Percentiles rank a stretch among this genome's conserved stretches.
Conservation (phyloP, 352 stramenopile species). For the Thalassiosira mediterranea region DNA sequence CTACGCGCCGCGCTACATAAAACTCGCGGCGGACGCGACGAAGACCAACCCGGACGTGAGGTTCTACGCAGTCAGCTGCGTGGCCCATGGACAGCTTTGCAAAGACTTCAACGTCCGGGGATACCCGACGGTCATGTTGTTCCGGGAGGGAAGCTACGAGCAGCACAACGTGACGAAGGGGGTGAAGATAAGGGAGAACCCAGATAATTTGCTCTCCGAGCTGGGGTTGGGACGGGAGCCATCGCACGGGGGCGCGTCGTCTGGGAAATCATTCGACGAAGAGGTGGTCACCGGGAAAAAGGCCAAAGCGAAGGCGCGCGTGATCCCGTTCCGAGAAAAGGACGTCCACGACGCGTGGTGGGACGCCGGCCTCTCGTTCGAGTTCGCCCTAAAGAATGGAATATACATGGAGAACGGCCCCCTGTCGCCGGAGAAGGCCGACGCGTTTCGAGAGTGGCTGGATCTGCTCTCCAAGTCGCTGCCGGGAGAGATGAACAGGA, state of each 20-base stretch:
- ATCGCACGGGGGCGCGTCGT: conserved; percentile 1
- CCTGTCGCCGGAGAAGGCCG: conserved; percentile 29
- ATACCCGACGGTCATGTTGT: conserved; percentile 66
- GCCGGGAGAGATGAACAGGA: conserved; percentile 54
- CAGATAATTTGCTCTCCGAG: conserved; percentile 41
- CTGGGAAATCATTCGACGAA: not conserved
- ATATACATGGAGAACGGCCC: conserved; percentile 63
- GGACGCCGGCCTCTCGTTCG: conserved; percentile 70
- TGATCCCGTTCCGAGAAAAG: conserved; percentile 22
- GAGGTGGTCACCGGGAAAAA: conserved; percentile 3
- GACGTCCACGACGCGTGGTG: conserved; percentile 41
- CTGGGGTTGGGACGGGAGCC: conserved; percentile 25
- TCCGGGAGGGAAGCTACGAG: conserved; percentile 35
- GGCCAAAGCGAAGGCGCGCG: conserved; percentile 9
- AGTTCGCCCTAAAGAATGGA: conserved; percentile 66
- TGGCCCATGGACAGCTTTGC: conserved; percentile 57
- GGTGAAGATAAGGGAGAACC: conserved; percentile 3
- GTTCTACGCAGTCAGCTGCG: conserved; percentile 73
- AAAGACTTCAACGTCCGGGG: conserved; percentile 48
- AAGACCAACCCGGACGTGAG: conserved; percentile 44
- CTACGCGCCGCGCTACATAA: conserved; percentile 58
- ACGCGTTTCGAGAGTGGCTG: conserved; percentile 58
- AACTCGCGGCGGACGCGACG: conserved; percentile 53
- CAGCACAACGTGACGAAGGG: conserved; percentile 30
- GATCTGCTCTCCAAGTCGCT: conserved; percentile 53